phyloP scores from a whole-genome alignment of 2,329 filamentous ascomycete species.

The Phyllosticta citriasiana region DNA sequence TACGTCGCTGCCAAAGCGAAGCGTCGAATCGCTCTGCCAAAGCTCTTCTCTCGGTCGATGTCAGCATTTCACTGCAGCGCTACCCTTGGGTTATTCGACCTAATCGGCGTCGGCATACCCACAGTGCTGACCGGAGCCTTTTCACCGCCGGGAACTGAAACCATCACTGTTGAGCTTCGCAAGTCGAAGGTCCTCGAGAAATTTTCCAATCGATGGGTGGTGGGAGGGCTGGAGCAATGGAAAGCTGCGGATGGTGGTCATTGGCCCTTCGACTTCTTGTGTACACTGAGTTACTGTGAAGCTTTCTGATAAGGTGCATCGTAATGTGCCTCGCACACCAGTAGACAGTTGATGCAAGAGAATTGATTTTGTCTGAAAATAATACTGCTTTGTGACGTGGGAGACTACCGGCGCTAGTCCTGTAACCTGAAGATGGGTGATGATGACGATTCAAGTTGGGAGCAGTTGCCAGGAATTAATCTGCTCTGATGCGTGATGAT shows the following conservation, averaged over 20 bases:
- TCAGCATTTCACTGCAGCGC: neutral
- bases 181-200: neutral
- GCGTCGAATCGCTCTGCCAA: neutral
- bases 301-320: neutral
- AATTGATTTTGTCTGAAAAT: neutral
- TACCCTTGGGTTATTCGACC: neutral
- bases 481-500: too few species aligned
- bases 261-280: neutral
- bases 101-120: neutral
- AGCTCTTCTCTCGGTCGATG: neutral
- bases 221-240: neutral
- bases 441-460: too few species aligned
- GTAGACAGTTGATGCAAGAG: neutral
- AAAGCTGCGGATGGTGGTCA: neutral
- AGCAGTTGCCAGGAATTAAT: too few species aligned
- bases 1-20: neutral
- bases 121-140: neutral
- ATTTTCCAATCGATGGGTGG: neutral
- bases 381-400: neutral
- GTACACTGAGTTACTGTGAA: neutral
- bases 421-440: neutral
- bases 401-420: neutral
- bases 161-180: neutral
- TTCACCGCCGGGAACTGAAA: neutral
- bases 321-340: neutral